Base-by-base conservation (phyloP, 345 rosid genomes). In the Hypericum androsaemum region DNA sequence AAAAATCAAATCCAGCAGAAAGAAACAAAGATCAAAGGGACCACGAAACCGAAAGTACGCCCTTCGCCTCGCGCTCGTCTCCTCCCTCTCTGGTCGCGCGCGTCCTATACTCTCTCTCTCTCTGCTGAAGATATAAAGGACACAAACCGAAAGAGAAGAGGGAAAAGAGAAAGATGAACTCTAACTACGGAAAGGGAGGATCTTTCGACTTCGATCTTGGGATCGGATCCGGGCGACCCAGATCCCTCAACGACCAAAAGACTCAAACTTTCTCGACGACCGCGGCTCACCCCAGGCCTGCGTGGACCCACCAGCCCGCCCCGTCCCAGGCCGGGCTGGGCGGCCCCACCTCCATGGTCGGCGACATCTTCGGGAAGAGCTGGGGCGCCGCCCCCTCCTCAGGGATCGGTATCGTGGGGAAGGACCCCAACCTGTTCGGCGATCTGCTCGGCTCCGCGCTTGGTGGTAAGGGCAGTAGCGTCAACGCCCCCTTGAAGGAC, bases 301-400 rank as follows among this genome's bases (percentile, higher is more conserved):
- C 94, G 0, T 89, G 97, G 97, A 83, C 90, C 10, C 97, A 89
- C 71, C 90, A 84, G 37, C 86, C 90, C 1, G 50, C 50, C 12
- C 41, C 78, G 44, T 47, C 60, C 10, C 64, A 70, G 41, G 35
- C 77, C 0, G 80, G 60, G 53, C 39, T 61, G 4, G 72, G 58
- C 17, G 82, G 81, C 11, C 89, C 95, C 39, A 57, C 72, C 57
- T 80, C 98, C 5, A 87, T 87, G 96, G 86, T 72, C 11, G 98
- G 96, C 0, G 98, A 90, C 70, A 90, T 90, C 52, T 79, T 50
- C 43, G 98, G 98, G 36, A 92, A 80, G 79, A 88, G 79, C 53
- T 92, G 96, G 98, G 48, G 65, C 6, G 70, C 96, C 8, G 32
- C 80, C 5, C 58, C 73, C 1, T 79, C 80, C 46, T 55, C 69